Conservation (phyloP, 2,329 filamentous ascomycete species). For the Scedosporium dehoogii region DNA sequence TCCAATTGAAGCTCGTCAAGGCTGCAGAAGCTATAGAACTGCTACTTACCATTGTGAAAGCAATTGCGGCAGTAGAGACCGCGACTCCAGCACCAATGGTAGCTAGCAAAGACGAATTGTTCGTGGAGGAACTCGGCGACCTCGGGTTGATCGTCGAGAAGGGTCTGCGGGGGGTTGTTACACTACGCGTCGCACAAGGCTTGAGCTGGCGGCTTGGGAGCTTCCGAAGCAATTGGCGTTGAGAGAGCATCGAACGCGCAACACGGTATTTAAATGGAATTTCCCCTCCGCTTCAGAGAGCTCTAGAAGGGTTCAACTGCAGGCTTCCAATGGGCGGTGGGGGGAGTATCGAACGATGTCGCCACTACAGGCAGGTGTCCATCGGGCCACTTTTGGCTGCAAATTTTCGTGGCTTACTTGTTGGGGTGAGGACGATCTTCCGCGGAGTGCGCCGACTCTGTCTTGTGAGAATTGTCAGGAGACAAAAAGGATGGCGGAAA, state of each 20-base stretch:
- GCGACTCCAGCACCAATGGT: background rate
- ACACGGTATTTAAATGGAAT: background rate
- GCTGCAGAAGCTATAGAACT: background rate
- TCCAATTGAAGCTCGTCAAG: background rate
- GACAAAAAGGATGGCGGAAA: too few relatives aligned
- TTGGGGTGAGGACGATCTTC: background rate
- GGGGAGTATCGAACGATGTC: background rate
- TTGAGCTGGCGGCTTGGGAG: background rate
- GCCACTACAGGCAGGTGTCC: background rate
- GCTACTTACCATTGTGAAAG: constrained; percentile 1
- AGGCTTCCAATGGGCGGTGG: background rate
- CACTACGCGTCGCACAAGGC: background rate
- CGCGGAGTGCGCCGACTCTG: background rate
- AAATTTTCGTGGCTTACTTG: background rate
- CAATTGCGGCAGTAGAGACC: background rate
- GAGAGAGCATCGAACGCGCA: background rate
- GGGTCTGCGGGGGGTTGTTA: background rate
- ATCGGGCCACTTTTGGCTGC: background rate
- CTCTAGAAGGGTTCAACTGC: background rate
- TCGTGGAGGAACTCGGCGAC: background rate
- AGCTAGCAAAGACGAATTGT: background rate
- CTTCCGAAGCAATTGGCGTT: background rate
- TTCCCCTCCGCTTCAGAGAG: background rate
- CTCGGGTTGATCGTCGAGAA: constrained; percentile 2
- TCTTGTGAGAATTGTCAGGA: too few relatives aligned